Base-by-base conservation (phyloP, 306 rosid species). In the Cicer yamashitae region DNA sequence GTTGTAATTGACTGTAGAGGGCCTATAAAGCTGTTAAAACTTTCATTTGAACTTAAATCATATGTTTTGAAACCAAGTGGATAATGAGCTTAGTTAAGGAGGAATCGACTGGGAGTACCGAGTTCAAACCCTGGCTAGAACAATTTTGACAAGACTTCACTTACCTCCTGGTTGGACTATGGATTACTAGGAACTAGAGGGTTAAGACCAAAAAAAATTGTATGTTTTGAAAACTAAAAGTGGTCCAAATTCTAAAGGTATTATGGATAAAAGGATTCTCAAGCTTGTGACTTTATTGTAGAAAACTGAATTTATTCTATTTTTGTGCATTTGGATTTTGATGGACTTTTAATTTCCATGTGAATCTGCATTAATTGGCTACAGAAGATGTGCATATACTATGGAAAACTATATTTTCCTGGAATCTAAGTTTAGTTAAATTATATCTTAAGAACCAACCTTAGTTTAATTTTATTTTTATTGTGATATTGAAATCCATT, bases 191-290 rank as follows among this genome's bases (percentile, higher is more conserved):
- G 37, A 30, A 30, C 5, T 6, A 30, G 1, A 30, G 37, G 37
- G 37, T 30, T 30, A 30, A 30, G 5, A 30, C 37, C 37, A 30
- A 3, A 30, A 30, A 30, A 30, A 4, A 30, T 30, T 30, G 5
- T 30, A 62, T 44, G 66, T 51, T 81, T 37, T 58, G 41, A 41
- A 51, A 56, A 51, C 66, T 81, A 66, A 41, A 76, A 20, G 83
- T 83, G 87, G 83, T 82, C 83, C 81, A 71, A 57, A 70, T 77
- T 59, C 45, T 57, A 61, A 74, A 68, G 77, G 47, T 37, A 45
- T 17, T 81, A 13, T 10, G 60, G 80, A 76, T 65, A 82, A 73
- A 66, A 46, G 78, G 72, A 72, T 67, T 45, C 14, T 2, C 48
- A 15, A 39, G 40, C 54, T 56, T 18, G 77, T 45, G 18, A 51